A percentile compares a stretch with the other conserved stretches of the same genome.
Conservation (phyloP, 768 basidiomycete species). For the Crucibulum laeve region DNA sequence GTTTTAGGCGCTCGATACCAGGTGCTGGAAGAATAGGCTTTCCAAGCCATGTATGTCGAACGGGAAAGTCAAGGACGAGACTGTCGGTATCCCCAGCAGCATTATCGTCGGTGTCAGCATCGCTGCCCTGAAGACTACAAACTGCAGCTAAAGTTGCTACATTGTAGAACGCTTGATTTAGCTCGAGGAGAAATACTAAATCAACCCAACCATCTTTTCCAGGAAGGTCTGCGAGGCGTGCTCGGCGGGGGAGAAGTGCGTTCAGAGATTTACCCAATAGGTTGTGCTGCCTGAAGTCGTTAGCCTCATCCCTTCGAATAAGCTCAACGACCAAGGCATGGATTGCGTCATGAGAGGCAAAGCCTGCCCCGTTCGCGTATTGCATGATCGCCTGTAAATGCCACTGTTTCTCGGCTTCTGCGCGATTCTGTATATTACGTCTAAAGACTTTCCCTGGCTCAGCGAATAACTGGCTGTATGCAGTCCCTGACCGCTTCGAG, state of each 20-base stretch:
- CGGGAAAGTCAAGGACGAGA: background rate
- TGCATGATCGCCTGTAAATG: conserved; percentile 16
- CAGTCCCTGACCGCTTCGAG: background rate
- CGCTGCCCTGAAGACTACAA: conserved; percentile 9
- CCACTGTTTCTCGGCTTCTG: conserved; percentile 2
- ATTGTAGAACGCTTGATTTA: conserved; percentile 21
- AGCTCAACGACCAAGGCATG: conserved; percentile 17
- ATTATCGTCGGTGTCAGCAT: background rate
- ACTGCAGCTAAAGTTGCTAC: conserved; percentile 16
- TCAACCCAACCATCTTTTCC: conserved; percentile 17
- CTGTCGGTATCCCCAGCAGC: conserved; percentile 1
- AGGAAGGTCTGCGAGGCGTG: conserved; percentile 9
- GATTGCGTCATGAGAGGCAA: conserved; percentile 13
- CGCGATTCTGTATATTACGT: conserved; percentile 1
- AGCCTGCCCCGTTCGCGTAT: conserved; percentile 11
- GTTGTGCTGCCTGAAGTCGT: conserved; percentile 9
- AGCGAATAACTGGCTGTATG: background rate
- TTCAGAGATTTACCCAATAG: conserved; percentile 16
- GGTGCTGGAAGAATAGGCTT: conserved; percentile 13
- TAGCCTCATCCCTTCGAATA: conserved; percentile 13
- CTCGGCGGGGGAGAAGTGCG: conserved; percentile 16
- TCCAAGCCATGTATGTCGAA: conserved; percentile 14
- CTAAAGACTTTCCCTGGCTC: conserved; percentile 4
- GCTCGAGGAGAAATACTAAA: conserved; percentile 16
- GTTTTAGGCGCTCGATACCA: conserved; percentile 16